Evolutionary conservation across 129 eudicot species (phyloP).

Genomic region (Silybum marianum): DNA sequence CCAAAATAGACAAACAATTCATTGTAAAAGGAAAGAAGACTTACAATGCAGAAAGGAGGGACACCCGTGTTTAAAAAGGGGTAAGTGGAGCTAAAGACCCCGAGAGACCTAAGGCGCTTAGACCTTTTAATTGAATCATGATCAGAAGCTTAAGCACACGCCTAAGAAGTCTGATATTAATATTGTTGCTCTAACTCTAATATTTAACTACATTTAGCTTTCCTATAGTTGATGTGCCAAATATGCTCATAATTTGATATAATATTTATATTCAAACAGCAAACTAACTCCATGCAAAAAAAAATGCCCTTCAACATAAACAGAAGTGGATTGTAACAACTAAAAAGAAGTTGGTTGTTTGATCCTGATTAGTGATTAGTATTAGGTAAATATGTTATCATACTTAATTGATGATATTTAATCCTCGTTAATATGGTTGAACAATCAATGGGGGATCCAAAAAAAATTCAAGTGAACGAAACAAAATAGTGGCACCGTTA

Average conservation of each 20-base stretch:
- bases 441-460: not conserved
- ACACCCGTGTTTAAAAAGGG: not conserved
- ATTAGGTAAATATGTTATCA: not conserved
- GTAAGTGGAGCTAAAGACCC: not conserved
- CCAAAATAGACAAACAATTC: not conserved
- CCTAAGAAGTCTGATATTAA: constrained; percentile 1
- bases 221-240: not conserved
- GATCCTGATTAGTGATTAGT: not conserved
- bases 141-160: not conserved
- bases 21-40: not conserved
- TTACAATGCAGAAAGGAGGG: not conserved
- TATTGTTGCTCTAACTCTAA: not conserved
- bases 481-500: not conserved
- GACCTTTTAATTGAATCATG: not conserved
- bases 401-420: not conserved
- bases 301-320: not conserved
- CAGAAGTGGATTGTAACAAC: not conserved
- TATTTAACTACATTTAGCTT: not conserved
- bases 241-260: not conserved
- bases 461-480: not conserved
- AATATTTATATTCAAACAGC: not conserved
- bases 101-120: not conserved
- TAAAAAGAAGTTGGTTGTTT: not conserved
- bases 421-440: not conserved
- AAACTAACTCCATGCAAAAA: not conserved